Evolutionary conservation across 2,329 filamentous ascomycete species (phyloP), one percentile per base, ranked within the genome.

Genomic region (Scedosporium boydii): DNA sequence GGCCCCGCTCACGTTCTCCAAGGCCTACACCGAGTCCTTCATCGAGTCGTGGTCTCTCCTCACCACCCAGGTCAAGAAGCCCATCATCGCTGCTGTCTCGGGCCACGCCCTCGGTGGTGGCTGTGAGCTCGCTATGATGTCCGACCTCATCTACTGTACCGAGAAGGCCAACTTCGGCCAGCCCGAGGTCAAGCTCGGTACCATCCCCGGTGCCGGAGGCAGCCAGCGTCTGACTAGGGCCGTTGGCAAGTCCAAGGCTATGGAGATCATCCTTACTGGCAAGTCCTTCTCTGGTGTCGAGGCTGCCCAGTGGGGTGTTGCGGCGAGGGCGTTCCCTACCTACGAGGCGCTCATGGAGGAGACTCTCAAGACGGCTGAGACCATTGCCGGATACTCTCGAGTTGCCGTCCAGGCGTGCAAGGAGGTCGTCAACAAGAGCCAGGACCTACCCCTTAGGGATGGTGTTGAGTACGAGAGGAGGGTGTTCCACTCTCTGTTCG

Each of bases 361-460:
- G 62, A 87, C 92, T 2, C 74, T 96, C 64, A 85, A 87, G 72
- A 93, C 91, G 18, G 95, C 95, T 2, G 91, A 90, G 80, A 93
- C 86, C 60, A 97, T 99, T 77, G 93, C 95, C 0, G 79, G 89
- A 1, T 91, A 95, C 76, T 93, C 90, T 60, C 86, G 83, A 71
- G 88, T 99, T n/a, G 90, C 93, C 1, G 86, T 96, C 63, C 87
- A 91, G 77, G 95, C 90, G 10, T 88, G 85, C 63, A 99, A 99
- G 82, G 95, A 99, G 81, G 93, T 95, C n/a, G 93, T 99, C 62
- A 96, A 98, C 75, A 98, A 97, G 87, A 96, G 92, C 75, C 93
- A 98, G 80, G 95, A 99, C 69, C 77, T 96, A 68, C 82, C 88
- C 3, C 78, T 99, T 64, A 80, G 89, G 68, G 95, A 98, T 71